phyloP scores from a whole-genome alignment of 768 basidiomycete genomes.

The Leccinum longicurvipes region DNA sequence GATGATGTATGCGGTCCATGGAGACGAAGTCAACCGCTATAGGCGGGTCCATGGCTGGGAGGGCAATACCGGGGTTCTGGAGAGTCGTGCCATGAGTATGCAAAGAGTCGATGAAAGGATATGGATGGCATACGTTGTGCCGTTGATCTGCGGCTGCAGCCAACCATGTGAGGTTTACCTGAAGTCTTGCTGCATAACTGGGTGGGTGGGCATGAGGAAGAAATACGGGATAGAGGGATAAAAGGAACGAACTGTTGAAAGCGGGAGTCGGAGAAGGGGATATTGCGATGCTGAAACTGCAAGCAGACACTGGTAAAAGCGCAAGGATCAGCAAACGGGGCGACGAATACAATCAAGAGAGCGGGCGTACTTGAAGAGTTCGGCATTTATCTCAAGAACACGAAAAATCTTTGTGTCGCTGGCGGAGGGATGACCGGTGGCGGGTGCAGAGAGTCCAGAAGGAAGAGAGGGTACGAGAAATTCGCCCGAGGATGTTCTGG shows the following conservation, averaged over 20 bases:
- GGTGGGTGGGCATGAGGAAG: slow-evolving; percentile 9
- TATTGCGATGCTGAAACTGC: slow-evolving; percentile 55
- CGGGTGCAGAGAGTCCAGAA: slow-evolving; percentile 16
- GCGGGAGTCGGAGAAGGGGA: slow-evolving; percentile 44
- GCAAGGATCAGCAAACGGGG: slow-evolving; percentile 3
- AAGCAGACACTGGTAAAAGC: slow-evolving; percentile 48
- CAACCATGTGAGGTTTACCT: slow-evolving; percentile 70
- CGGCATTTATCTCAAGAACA: slow-evolving; percentile 65
- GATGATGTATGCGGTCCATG: slow-evolving; percentile 58
- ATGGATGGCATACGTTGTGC: slow-evolving; percentile 40
- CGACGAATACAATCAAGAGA: background rate
- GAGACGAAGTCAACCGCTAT: slow-evolving; percentile 48
- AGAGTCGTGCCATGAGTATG: slow-evolving; percentile 1
- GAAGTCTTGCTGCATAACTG: slow-evolving; percentile 61
- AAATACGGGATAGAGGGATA: background rate
- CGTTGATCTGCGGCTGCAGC: slow-evolving; percentile 64
- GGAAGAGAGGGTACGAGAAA: slow-evolving; percentile 30
- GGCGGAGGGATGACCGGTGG: slow-evolving; percentile 1
- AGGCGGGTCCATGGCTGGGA: slow-evolving; percentile 58
- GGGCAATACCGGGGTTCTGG: slow-evolving; percentile 36
- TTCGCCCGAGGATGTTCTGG: slow-evolving; percentile 27
- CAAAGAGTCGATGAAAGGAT: slow-evolving; percentile 1
- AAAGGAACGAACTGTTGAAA: slow-evolving; percentile 53
- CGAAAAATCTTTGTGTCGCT: slow-evolving; percentile 46
- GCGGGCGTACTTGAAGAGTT: slow-evolving; percentile 58